Conservation (phyloP, 495 filamentous ascomycete genomes). For the Hypoxylon trugodes region DNA sequence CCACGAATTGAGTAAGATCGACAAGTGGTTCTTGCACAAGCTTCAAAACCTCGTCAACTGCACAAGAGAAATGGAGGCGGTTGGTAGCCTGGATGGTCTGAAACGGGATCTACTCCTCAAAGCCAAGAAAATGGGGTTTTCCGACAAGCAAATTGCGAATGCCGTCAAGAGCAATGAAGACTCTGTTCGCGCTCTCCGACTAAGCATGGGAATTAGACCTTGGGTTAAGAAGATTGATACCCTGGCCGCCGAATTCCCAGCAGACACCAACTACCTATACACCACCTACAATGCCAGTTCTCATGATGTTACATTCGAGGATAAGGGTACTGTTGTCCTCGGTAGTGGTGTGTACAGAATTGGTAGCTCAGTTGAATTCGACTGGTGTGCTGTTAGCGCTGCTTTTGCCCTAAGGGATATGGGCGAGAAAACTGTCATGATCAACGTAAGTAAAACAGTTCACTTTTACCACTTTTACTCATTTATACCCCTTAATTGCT, state of each 20-base stretch:
- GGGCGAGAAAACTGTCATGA: constrained; percentile 98
- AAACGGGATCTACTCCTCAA: constrained; percentile 86
- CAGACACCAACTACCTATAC: constrained; percentile 95
- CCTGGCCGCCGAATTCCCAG: constrained; percentile 96
- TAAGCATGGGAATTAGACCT: constrained; percentile 83
- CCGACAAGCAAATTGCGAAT: constrained; percentile 90
- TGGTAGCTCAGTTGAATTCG: constrained; percentile 96
- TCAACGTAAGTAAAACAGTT: constrained; percentile 66
- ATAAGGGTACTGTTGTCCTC: constrained; percentile 88
- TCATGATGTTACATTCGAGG: constrained; percentile 94
- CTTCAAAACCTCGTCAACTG: constrained; percentile 94
- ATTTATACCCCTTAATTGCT: too few species aligned
- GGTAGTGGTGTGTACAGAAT: constrained; percentile 97
- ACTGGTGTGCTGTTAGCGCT: constrained; percentile 98
- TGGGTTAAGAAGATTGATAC: constrained; percentile 99
- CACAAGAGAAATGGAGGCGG: constrained; percentile 82
- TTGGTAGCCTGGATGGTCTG: constrained; percentile 85
- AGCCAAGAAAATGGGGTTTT: constrained; percentile 98
- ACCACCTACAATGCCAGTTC: constrained; percentile 98
- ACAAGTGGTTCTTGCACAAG: constrained; percentile 98
- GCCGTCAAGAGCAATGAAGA: constrained; percentile 88
- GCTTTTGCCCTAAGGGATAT: constrained; percentile 84
- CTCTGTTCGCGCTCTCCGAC: constrained; percentile 83
- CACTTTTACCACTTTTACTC: not conserved
- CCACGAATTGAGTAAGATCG: constrained; percentile 94